Base-by-base conservation (phyloP, 2,329 filamentous ascomycete species). In the Neofusicoccum umdonicola region DNA sequence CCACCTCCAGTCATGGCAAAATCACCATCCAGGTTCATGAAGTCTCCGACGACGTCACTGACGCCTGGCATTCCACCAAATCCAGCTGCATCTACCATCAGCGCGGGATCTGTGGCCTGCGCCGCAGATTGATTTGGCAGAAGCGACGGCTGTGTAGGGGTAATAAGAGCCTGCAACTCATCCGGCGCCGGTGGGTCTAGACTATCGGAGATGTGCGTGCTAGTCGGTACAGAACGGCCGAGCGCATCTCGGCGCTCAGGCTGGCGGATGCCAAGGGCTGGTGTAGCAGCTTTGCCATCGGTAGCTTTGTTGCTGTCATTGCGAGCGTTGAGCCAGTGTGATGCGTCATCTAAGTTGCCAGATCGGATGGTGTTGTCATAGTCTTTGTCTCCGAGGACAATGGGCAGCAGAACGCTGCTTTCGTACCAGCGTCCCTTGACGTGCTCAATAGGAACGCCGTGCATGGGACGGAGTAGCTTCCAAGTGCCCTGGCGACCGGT, bases 371-470 rank as follows among this genome's bases (percentile, higher is more conserved):
- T 67, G 62, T 74, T 66, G 67, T 73, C 63, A 71, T 73, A 71
- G 11, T 71, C 69, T 4, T 75, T 70, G 31, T 72, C 69, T n/a
- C 65, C 65, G 44, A 76, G 70, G 2, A 80, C 71, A 39, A 80
- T 74, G 4, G 78, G 78, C 27, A 85, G 79, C 3, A 87, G 74
- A 1, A 82, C 72, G 47, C 77, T 80, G 2, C 82, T 82, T 71
- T 87, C 85, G 71, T 87, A 88, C 85, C 85, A 88, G 9, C 85
- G 80, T 7, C 85, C 85, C 70, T 85, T 86, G 69, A 87, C 74
- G 45, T 85, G 82, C 15, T 78, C 71, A 7, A 86, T 71, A 2
- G 77, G 73, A 8, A 83, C 62, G 13, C 73, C 17, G 17, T 47
- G 41, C 39, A 44, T 44, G 9, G 75, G 1, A 70, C 66, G 13